Conservation (phyloP, 192 early-diverging fungal species). For the Martensiomyces pterosporus region DNA sequence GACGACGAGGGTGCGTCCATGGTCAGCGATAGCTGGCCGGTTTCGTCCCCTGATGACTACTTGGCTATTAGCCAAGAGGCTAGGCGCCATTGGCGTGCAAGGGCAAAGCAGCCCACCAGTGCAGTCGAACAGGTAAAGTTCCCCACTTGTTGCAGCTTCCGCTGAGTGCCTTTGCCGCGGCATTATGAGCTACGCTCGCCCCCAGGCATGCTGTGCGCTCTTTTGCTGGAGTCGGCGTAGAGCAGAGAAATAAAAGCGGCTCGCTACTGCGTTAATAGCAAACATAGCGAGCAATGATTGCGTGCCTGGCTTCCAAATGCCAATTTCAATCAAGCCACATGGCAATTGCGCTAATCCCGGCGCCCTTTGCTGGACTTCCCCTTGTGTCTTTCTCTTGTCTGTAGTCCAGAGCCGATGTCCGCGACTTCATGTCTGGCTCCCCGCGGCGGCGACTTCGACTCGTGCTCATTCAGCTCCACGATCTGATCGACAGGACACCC, state of each 20-base stretch:
- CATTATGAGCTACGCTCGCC: too few relatives aligned
- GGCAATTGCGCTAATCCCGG: too few relatives aligned
- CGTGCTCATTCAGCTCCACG: conserved; percentile 36
- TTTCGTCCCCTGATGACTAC: conserved; percentile 26
- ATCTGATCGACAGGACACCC: conserved; percentile 29
- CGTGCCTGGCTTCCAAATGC: too few relatives aligned
- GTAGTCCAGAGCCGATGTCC: conserved; percentile 29
- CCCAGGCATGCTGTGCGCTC: too few relatives aligned
- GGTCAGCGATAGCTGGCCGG: conserved; percentile 16
- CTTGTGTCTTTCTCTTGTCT: neutral
- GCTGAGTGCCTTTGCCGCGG: neutral
- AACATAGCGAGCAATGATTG: too few relatives aligned
- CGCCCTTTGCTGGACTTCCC: neutral
- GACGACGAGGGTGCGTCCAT: neutral
- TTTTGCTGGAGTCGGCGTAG: too few relatives aligned
- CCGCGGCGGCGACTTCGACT: conserved; percentile 33
- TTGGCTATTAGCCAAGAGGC: conserved; percentile 19
- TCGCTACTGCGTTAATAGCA: too few relatives aligned
- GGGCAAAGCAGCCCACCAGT: conserved; percentile 20
- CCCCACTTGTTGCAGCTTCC: neutral
- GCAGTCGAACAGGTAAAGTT: conserved; percentile 35
- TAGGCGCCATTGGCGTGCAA: conserved; percentile 29
- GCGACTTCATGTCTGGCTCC: conserved; percentile 30
- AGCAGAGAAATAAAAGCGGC: too few relatives aligned
- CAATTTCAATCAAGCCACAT: too few relatives aligned